Evolutionary conservation across 345 rosid genomes (phyloP).

Genomic region (Eucalyptus curtisii): DNA sequence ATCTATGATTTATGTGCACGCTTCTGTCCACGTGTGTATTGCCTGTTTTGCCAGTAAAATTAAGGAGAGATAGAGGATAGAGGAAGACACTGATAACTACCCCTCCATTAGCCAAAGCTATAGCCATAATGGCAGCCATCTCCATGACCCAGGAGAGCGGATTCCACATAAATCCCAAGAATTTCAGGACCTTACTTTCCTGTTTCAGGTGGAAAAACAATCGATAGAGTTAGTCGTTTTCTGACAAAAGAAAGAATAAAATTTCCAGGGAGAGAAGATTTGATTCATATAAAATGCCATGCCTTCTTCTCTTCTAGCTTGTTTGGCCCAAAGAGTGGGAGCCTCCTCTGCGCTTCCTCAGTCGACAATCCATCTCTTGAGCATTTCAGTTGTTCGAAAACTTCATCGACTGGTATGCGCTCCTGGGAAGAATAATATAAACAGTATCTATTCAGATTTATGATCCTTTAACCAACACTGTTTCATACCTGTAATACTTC

Average conservation of each 20-base stretch:
- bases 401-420: slow-evolving; percentile 76
- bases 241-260: neutral
- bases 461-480: neutral
- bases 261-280: neutral
- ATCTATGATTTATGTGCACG: neutral
- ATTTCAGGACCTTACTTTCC: slow-evolving; percentile 65
- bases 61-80: neutral
- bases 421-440: slow-evolving; percentile 28
- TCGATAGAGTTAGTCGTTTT: neutral
- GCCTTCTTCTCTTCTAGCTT: slow-evolving; percentile 86
- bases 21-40: neutral
- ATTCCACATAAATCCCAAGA: slow-evolving; percentile 92
- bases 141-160: slow-evolving; percentile 97
- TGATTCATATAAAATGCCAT: neutral
- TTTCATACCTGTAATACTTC: neutral
- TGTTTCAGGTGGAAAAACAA: slow-evolving; percentile 6
- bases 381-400: slow-evolving; percentile 75
- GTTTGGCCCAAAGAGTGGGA: slow-evolving; percentile 73
- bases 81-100: slow-evolving; percentile 9
- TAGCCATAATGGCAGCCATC: slow-evolving; percentile 84
- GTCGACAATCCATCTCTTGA: slow-evolving; percentile 55
- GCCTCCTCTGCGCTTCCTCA: slow-evolving; percentile 74
- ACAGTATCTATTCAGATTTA: neutral
- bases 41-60: neutral
- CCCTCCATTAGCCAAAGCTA: slow-evolving; percentile 71